Conservation (phyloP, 2,329 filamentous ascomycete genomes). For the Talaromyces sp. region DNA sequence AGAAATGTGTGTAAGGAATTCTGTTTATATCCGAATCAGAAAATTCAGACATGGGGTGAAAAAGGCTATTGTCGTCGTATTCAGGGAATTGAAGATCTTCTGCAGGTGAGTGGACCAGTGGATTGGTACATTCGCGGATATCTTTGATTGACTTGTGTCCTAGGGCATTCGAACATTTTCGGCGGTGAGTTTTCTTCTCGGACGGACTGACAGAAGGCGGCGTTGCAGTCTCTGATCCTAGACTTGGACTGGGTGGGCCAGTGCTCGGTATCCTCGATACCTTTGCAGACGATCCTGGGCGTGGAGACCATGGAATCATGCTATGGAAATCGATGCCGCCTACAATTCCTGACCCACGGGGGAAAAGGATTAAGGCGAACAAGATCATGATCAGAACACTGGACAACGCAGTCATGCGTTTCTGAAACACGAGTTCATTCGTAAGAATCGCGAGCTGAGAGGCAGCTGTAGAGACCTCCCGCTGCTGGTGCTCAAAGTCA, state of each 20-base stretch:
- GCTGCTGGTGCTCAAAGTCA: slow-evolving; percentile 75
- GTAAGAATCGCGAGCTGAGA: slow-evolving; percentile 76
- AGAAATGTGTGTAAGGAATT: slow-evolving; percentile 5
- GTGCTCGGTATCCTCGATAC: slow-evolving; percentile 3
- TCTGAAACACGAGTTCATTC: slow-evolving; percentile 81
- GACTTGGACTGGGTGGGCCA: slow-evolving; percentile 7
- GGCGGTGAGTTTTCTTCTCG: not conserved
- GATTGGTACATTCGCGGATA: slow-evolving; percentile 4
- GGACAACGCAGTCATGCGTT: slow-evolving; percentile 90
- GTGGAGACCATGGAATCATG: slow-evolving; percentile 45
- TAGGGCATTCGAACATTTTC: slow-evolving; percentile 11
- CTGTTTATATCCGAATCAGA: slow-evolving; percentile 11
- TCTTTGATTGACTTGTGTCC: slow-evolving; percentile 8
- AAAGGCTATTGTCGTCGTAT: slow-evolving; percentile 8
- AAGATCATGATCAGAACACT: slow-evolving; percentile 82
- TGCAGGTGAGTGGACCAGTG: not conserved
- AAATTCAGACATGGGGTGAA: slow-evolving; percentile 8
- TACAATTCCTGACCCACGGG: slow-evolving; percentile 43
- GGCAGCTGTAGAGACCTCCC: slow-evolving; percentile 75
- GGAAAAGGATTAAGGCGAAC: slow-evolving; percentile 81
- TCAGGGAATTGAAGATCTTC: slow-evolving; percentile 7
- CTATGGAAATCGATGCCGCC: slow-evolving; percentile 38
- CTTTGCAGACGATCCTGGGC: slow-evolving; percentile 36
- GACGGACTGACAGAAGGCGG: not conserved
- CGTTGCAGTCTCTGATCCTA: slow-evolving; percentile 7